Evolutionary conservation across 2,329 filamentous ascomycete species (phyloP).

Genomic region (Beauveria scarabaeidicola): DNA sequence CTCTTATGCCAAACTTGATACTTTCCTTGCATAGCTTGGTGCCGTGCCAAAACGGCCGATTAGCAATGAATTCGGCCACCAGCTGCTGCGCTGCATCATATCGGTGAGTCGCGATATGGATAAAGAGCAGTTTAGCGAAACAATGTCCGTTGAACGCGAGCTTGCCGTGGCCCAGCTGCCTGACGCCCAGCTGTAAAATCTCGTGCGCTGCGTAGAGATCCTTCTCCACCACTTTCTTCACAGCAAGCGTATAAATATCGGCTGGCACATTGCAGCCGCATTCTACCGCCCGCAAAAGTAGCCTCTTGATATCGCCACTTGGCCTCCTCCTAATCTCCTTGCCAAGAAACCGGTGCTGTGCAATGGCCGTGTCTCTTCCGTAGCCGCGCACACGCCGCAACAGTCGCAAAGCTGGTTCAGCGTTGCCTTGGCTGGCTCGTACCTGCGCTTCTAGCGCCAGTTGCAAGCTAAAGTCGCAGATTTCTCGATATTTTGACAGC

Average conservation of each 20-base stretch:
- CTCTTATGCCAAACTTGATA: slow-evolving; percentile 31
- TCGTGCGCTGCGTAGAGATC: slow-evolving; percentile 23
- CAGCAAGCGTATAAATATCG: slow-evolving; percentile 28
- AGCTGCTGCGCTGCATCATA: slow-evolving; percentile 25
- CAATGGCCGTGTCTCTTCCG: neutral
- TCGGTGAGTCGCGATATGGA: slow-evolving; percentile 23
- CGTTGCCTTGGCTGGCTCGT: neutral
- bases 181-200: slow-evolving; percentile 28
- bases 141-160: slow-evolving; percentile 29
- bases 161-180: slow-evolving; percentile 28
- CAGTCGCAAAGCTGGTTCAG: neutral
- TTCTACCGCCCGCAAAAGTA: neutral
- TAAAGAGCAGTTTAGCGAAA: slow-evolving; percentile 28
- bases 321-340: neutral
- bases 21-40: slow-evolving; percentile 28
- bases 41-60: slow-evolving; percentile 28
- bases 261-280: slow-evolving; percentile 26
- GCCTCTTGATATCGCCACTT: neutral
- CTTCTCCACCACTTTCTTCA: slow-evolving; percentile 21
- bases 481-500: neutral
- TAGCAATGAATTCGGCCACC: slow-evolving; percentile 23
- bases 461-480: neutral
- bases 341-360: neutral
- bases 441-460: neutral
- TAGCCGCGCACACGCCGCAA: neutral